Conservation (phyloP, 352 stramenopile genomes). For the Pythium oligandrum region DNA sequence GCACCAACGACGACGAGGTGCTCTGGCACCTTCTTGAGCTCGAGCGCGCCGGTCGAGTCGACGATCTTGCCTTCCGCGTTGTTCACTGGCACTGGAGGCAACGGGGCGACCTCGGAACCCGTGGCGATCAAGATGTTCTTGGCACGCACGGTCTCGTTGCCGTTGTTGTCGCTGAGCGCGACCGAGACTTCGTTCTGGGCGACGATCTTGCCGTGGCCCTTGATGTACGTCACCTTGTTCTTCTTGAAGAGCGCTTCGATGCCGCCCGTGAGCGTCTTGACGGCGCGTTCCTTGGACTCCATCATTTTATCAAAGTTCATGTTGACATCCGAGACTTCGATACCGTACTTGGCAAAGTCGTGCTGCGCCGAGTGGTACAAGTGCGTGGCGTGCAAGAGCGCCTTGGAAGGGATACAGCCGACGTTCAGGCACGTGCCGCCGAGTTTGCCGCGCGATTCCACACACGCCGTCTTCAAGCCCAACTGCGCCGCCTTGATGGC, state of each 20-base stretch:
- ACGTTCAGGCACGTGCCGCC: conserved; percentile 99
- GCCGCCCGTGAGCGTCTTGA: conserved; percentile 92
- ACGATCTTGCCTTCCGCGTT: conserved; percentile 97
- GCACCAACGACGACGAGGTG: conserved; percentile 96
- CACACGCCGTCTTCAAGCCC: conserved; percentile 97
- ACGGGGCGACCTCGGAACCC: conserved; percentile 87
- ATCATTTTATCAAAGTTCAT: conserved; percentile 97
- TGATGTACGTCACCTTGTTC: conserved; percentile 98
- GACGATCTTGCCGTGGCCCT: conserved; percentile 94
- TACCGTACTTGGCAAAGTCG: conserved; percentile 95
- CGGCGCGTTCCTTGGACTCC: conserved; percentile 93
- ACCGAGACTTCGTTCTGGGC: conserved; percentile 92
- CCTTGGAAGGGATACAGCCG: conserved; percentile 99
- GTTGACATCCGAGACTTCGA: conserved; percentile 84
- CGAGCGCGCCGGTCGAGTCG: conserved; percentile 97
- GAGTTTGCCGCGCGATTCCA: conserved; percentile 95
- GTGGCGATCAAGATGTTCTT: conserved; percentile 97
- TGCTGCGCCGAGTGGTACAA: conserved; percentile 96
- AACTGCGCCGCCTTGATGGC: conserved; percentile 98
- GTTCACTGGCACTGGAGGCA: conserved; percentile 96
- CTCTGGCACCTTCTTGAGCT: conserved; percentile 91
- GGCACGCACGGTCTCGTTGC: conserved; percentile 90
- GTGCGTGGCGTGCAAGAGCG: conserved; percentile 94
- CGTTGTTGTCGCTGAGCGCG: conserved; percentile 84
- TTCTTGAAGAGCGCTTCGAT: conserved; percentile 99